These are phyloP conservation scores for Candida sojae DNA, from an alignment of 1,139 yeast species.

Conservation along the genomic window DNA sequence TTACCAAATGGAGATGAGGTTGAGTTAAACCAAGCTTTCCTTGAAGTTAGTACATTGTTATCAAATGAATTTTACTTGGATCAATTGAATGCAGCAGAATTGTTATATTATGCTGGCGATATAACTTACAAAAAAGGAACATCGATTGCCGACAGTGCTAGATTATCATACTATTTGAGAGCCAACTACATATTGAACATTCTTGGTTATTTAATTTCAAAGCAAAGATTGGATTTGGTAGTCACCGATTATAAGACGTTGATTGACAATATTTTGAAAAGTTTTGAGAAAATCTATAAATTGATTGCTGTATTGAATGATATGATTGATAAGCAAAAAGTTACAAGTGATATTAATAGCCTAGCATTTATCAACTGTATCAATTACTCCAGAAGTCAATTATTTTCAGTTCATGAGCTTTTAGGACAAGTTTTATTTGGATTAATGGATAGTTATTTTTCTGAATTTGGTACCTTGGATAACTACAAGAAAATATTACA, in stretches of 20 bases:
- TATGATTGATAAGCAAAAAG: conserved; percentile 64
- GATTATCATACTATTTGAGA: conserved; percentile 69
- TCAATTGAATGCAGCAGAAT: conserved; percentile 38
- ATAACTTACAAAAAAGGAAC: conserved; percentile 52
- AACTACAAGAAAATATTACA: conserved; percentile 38
- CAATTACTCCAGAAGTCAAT: conserved; percentile 59
- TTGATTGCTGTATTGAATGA: conserved; percentile 60
- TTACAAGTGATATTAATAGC: conserved; percentile 39
- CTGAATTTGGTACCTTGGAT: conserved; percentile 29
- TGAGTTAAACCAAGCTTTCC: conserved; percentile 59
- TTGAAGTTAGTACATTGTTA: conserved; percentile 61
- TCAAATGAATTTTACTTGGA: conserved; percentile 43
- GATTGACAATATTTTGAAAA: conserved; percentile 43
- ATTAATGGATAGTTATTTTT: conserved; percentile 37
- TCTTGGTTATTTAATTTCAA: conserved; percentile 53
- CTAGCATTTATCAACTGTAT: conserved; percentile 55
- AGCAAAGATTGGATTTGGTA: conserved; percentile 29
- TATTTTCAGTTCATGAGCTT: conserved; percentile 68
- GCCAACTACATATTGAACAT: conserved; percentile 72
- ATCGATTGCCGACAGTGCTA: conserved; percentile 64
- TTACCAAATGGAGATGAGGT: conserved; percentile 61
- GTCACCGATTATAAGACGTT: conserved; percentile 22
- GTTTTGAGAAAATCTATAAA: conserved; percentile 60
- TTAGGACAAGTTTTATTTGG: conserved; percentile 67
- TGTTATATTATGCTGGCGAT: conserved; percentile 40